Evolutionary conservation across 2,329 filamentous ascomycete species (phyloP).

Genomic region (Ophiostoma montium): DNA sequence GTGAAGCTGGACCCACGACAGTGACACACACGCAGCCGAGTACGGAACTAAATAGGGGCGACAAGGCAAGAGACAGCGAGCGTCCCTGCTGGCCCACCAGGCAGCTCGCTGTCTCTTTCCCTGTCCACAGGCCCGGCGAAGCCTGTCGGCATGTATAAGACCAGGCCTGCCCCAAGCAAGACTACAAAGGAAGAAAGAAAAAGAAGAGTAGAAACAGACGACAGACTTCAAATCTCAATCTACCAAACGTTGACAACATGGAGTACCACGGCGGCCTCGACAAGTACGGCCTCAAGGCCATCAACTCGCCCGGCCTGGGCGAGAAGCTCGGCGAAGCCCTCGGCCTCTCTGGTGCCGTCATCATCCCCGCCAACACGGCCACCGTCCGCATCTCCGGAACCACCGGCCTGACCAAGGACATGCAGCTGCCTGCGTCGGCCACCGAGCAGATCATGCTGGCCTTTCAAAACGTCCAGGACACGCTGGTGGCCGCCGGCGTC

Average conservation of each 20-base stretch:
- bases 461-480: constrained; percentile 4
- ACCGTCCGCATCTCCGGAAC: background rate
- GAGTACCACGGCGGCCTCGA: constrained; percentile 5
- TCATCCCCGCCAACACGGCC: background rate
- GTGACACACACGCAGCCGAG: no score
- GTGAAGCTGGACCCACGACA: background rate
- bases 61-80: background rate
- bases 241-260: background rate
- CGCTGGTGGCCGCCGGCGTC: constrained; percentile 1
- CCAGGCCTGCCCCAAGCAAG: background rate
- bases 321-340: background rate
- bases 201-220: no score
- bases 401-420: background rate
- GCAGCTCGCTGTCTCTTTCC: background rate
- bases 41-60: background rate
- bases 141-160: background rate
- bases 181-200: no score
- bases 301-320: constrained; percentile 3
- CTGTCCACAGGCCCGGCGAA: background rate
- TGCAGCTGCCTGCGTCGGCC: background rate
- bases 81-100: background rate
- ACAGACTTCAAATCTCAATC: no score
- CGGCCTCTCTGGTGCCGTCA: background rate
- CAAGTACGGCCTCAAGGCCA: background rate
- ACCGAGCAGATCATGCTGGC: constrained; percentile 3